Conservation (phyloP, 2,329 filamentous ascomycete species). For the Ophiocordyceps sinensis region DNA sequence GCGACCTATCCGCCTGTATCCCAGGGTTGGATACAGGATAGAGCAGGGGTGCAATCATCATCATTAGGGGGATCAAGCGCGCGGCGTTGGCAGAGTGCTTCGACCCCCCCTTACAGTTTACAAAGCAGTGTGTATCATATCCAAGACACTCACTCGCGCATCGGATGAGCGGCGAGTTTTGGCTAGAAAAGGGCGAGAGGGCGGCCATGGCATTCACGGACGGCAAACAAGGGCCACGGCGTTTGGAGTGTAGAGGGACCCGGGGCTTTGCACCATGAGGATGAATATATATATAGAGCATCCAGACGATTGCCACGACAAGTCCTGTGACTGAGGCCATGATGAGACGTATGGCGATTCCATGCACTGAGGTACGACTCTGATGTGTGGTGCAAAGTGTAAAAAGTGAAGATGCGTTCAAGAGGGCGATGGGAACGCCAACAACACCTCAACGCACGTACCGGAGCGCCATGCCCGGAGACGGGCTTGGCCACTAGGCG, state of each 20-base stretch:
- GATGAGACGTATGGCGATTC: neutral
- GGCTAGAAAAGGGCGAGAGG: slow-evolving; percentile 5
- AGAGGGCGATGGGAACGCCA: neutral
- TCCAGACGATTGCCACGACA: neutral
- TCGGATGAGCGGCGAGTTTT: slow-evolving; percentile 5
- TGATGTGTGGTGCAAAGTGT: too few species aligned
- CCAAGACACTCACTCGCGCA: slow-evolving; percentile 4
- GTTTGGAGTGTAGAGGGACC: slow-evolving; percentile 5
- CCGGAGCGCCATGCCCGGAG: neutral
- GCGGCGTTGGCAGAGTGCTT: too few species aligned
- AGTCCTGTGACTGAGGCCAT: neutral
- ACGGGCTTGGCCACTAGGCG: slow-evolving; percentile 1
- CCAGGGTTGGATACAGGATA: too few species aligned
- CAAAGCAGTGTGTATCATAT: slow-evolving; percentile 6
- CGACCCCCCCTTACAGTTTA: neutral
- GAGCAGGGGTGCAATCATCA: too few species aligned
- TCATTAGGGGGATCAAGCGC: too few species aligned
- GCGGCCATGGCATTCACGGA: slow-evolving; percentile 8
- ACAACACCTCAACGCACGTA: neutral
- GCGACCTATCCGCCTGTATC: too few species aligned
- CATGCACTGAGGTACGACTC: neutral
- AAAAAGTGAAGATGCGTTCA: too few species aligned
- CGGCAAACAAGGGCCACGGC: slow-evolving; percentile 6
- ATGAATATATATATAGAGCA: slow-evolving; percentile 1
- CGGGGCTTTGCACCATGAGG: neutral